Evolutionary conservation across 495 filamentous ascomycete genomes (phyloP), one percentile per base, ranked within the genome.

Genomic region (Penicillium desertorum): DNA sequence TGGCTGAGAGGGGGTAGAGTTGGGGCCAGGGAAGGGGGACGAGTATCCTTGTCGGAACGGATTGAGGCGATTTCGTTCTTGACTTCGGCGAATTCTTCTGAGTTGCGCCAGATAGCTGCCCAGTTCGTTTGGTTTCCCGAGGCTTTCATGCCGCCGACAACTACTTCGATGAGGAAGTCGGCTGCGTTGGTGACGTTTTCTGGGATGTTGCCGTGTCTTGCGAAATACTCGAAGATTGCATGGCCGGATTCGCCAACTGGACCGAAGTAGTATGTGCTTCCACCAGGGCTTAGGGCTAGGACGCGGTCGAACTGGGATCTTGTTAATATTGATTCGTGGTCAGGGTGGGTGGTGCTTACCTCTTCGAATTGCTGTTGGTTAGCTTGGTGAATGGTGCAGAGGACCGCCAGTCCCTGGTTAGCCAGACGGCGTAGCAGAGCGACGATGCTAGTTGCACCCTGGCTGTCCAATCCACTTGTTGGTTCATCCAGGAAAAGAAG

Each of bases 131-230:
- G 75, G 62, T 85, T 81, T 16, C 84, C 83, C 25, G 88, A 80
- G 4, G 85, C 75, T 27, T 83, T 76, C 60, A 83, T 82, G 41
- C 89, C 88, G 34, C 87, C 88, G 29, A 91, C 91, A 19, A 94
- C 88, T 1, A 88, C 85, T 57, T 96, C 91, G n/a, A 96, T 83
- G 78, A 96, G 90, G 70, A 83, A 93, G 63, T 95, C 91, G 2
- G 91, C 91, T 5, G 90, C 86, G 67, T 92, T 91, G 45, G 85
- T 86, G 59, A 63, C 74, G 58, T 59, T 67, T 48, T 52, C 68
- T 48, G 63, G 64, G 5, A 54, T 44, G 5, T 73, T 68, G 10
- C 80, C 79, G 34, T 81, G 59, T 30, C 66, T 68, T 6, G 57
- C 61, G 76, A 91, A 84, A 56, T 86, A 86, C 0, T 75, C 64